Percentiles rank a stretch among this genome's conserved stretches.
These are phyloP conservation scores for Fraxinus ornus DNA, from an alignment of 305 asterid genomes.

Conservation along the genomic window DNA sequence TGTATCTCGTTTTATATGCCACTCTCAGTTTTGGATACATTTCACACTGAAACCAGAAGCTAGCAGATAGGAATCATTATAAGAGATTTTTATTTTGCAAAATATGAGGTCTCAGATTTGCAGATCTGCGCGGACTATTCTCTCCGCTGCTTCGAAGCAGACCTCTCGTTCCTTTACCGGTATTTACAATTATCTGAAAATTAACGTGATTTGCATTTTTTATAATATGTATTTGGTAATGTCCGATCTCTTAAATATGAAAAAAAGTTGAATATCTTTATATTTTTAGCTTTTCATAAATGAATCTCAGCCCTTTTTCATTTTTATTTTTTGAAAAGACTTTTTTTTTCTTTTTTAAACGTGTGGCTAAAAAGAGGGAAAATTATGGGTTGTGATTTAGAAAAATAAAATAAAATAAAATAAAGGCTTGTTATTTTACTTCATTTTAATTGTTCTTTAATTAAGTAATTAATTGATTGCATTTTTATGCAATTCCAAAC, in stretches of 20 bases:
- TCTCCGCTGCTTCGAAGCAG: conserved; percentile 72
- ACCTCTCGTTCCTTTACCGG: conserved; percentile 68
- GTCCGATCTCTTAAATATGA: not conserved
- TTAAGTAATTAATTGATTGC: not conserved
- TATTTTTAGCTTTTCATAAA: not conserved
- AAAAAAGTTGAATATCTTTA: not conserved
- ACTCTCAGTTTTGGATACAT: conserved; percentile 8
- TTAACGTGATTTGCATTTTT: not conserved
- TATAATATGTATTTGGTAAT: not conserved
- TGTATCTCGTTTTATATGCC: not conserved
- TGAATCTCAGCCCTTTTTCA: not conserved
- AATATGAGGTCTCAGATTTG: conserved; percentile 74
- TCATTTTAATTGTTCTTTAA: not conserved
- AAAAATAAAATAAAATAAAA: no score
- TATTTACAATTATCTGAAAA: conserved; percentile 17
- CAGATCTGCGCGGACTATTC: conserved; percentile 78
- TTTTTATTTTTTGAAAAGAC: no score
- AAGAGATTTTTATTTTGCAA: conserved; percentile 9
- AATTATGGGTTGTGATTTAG: not conserved
- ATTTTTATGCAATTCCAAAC: not conserved
- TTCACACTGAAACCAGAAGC: conserved; percentile 1
- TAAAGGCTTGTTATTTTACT: not conserved
- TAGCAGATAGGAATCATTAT: not conserved
- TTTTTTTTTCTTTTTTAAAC: no score
- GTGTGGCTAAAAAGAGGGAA: not conserved